Percentiles rank a stretch among this genome's conserved stretches.
phyloP scores from a whole-genome alignment of 2,329 filamentous ascomycete species.

The Beauveria sp. region DNA sequence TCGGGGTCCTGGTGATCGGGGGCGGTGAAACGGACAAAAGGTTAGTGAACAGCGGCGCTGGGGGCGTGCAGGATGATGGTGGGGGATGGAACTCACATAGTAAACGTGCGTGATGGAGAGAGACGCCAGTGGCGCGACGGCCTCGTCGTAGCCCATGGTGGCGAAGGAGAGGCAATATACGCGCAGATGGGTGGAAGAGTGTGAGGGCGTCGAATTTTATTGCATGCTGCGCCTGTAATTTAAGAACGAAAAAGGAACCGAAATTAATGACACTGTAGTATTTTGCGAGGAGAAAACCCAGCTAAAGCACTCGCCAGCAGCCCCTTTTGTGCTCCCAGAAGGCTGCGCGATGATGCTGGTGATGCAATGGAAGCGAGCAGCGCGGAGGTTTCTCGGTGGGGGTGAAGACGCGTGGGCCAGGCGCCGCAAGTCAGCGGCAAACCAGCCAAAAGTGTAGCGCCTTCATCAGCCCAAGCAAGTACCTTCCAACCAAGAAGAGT shows the following conservation, averaged over 20 bases:
- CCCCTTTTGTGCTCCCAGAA: not conserved
- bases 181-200: not conserved
- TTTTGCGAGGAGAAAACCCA: not conserved
- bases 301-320: not conserved
- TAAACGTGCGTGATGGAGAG: conserved; percentile 93
- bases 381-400: not conserved
- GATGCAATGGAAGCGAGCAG: not conserved
- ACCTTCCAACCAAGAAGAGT: not conserved
- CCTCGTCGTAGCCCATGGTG: conserved; percentile 7
- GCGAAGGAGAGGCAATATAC: not conserved
- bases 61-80: not conserved
- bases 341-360: not conserved
- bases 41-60: not conserved
- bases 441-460: not conserved
- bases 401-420: too few species aligned
- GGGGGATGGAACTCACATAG: conserved; percentile 58
- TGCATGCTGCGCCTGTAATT: not conserved
- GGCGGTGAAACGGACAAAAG: not conserved
- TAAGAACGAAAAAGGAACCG: not conserved
- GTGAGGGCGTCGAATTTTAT: not conserved
- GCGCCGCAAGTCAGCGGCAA: not conserved
- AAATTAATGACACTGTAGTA: not conserved
- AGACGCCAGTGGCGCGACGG: conserved; percentile 61
- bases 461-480: not conserved
- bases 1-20: conserved; percentile 61